Evolutionary conservation across 352 stramenopile genomes (phyloP), one percentile per base, ranked within the genome.

Genomic region (Paralagenidium karlingii): DNA sequence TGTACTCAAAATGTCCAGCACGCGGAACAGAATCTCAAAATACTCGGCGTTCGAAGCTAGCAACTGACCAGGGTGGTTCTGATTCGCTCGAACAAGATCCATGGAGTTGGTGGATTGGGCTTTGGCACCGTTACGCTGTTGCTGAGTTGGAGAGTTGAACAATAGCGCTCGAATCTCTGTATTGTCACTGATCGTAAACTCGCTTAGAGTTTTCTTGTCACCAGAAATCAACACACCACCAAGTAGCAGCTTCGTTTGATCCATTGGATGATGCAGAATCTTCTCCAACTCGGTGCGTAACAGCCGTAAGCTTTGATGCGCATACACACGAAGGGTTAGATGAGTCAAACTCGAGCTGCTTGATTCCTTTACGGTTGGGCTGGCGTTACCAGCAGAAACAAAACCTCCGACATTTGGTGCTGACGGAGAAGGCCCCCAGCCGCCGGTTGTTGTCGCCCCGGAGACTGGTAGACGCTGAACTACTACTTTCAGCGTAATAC

Each of bases 81-180:
- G 44, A 8, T 64, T 34, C 26, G 22, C 45, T 58, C 10, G 57
- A 50, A 13, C 47, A 58, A 40, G 48, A 24, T 18, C 25, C 29
- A 20, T 24, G 52, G 38, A 42, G 51, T 55, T 9, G 31, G 30
- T 34, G 48, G 41, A 24, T 56, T 39, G 24, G 25, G n/a, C 6
- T 18, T 62, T 45, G 26, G 87, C 49, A n/a, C n/a, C n/a, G n/a
- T n/a, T n/a, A n/a, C n/a, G n/a, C n/a, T n/a, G n/a, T n/a, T n/a
- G n/a, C n/a, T n/a, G n/a, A n/a, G n/a, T n/a, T n/a, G n/a, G n/a
- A 15, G 71, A 71, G 46, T 85, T 87, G 49, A 93, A 93, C 39
- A 93, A 51, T 9, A 93, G 58, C 16, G 86, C 60, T 0, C 76
- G 68, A 19, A 93, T 39, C 36, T 89, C 70, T n/a, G 61, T 87